These are phyloP conservation scores for Fragaria iinumae DNA, from an alignment of 306 rosid species.

Conservation along the genomic window DNA sequence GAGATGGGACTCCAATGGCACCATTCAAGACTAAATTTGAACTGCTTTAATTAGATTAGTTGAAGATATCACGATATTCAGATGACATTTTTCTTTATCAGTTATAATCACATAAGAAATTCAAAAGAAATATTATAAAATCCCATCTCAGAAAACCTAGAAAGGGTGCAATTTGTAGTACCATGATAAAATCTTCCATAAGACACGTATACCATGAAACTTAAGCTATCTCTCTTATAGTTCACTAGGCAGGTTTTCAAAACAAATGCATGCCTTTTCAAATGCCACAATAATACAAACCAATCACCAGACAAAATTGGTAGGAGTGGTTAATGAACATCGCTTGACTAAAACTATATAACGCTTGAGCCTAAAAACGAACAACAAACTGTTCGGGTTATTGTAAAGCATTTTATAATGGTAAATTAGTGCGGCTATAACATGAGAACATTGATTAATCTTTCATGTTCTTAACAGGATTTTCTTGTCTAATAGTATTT, in stretches of 20 bases:
- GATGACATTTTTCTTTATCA: not conserved
- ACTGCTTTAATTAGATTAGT: not conserved
- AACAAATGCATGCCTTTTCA: too few species aligned
- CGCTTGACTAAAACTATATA: not conserved
- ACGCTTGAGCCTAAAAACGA: not conserved
- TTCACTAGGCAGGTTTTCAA: not conserved
- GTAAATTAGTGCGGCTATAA: not conserved
- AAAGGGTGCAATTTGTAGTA: not conserved
- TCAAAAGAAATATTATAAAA: not conserved
- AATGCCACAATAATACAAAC: not conserved
- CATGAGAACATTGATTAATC: not conserved
- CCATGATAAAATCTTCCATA: not conserved
- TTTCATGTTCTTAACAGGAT: not conserved
- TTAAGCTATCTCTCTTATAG: not conserved
- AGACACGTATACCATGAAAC: not conserved
- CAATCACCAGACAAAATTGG: too few species aligned
- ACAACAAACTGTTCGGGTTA: not conserved
- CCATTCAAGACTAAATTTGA: not conserved
- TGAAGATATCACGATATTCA: not conserved
- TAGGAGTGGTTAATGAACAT: too few species aligned
- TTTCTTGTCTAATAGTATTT: not conserved
- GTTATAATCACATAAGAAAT: not conserved
- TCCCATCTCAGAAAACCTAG: not conserved
- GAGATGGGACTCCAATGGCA: not conserved
- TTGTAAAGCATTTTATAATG: not conserved